Conservation (phyloP, 2,329 filamentous ascomycete species). For the Alternaria ventricosa region DNA sequence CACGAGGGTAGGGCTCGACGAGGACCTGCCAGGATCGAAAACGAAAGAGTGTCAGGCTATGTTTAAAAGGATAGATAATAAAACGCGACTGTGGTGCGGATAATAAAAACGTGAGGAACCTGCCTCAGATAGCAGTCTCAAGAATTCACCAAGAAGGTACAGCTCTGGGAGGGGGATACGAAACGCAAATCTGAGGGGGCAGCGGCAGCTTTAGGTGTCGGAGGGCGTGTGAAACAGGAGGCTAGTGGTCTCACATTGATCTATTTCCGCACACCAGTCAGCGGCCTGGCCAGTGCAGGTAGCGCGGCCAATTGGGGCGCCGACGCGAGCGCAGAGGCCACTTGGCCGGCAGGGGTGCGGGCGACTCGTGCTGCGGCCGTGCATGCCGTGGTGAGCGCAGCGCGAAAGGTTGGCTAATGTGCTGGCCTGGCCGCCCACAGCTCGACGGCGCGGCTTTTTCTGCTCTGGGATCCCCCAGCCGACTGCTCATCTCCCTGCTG, state of each 20-base stretch:
- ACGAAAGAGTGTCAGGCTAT: conserved; percentile 47
- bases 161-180: conserved; percentile 43
- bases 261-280: conserved; percentile 43
- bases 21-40: conserved; percentile 49
- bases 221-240: conserved; percentile 50
- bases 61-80: conserved; percentile 39
- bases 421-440: conserved; percentile 7
- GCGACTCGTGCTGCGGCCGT: conserved; percentile 32
- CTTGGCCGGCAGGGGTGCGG: conserved; percentile 12
- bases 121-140: conserved; percentile 47
- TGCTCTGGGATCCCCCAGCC: background rate
- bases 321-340: conserved; percentile 15
- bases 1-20: conserved; percentile 39
- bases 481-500: background rate
- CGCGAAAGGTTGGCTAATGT: conserved; percentile 11
- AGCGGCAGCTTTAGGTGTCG: conserved; percentile 50
- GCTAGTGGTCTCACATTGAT: conserved; percentile 46
- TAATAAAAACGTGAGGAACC: conserved; percentile 33
- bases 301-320: conserved; percentile 30
- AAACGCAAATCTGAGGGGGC: conserved; percentile 49
- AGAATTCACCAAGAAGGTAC: conserved; percentile 43
- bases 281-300: conserved; percentile 31
- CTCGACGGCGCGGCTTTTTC: background rate
- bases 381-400: conserved; percentile 17
- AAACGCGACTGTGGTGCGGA: conserved; percentile 37